These are phyloP conservation scores for Yamagishiella unicocca DNA, from an alignment of 139 green algal species.

Conservation along the genomic window DNA sequence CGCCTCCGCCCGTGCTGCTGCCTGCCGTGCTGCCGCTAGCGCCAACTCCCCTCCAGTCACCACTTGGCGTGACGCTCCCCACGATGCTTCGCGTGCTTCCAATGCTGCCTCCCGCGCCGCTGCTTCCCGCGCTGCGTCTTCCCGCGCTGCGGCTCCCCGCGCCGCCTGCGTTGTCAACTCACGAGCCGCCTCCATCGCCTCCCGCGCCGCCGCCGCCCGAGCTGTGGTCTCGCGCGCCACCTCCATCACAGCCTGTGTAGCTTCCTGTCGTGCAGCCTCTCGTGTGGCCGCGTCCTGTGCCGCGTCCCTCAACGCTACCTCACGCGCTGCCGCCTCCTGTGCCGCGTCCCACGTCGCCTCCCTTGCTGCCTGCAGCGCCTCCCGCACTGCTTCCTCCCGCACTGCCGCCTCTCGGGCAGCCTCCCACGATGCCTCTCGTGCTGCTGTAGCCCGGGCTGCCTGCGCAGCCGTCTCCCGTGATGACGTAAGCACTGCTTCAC, in stretches of 20 bases:
- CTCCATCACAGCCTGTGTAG: neutral
- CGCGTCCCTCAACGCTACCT: neutral
- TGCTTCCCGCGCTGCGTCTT: neutral
- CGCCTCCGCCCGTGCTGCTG: neutral
- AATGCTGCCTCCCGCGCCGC: neutral
- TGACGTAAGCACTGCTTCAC: neutral
- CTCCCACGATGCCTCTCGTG: neutral
- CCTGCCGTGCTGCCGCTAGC: neutral
- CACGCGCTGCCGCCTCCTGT: neutral
- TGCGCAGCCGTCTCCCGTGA: neutral
- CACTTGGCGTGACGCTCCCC: neutral
- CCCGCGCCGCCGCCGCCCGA: neutral
- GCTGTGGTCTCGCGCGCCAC: neutral
- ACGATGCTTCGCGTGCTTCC: neutral
- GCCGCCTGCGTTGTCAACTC: neutral
- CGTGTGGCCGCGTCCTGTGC: neutral
- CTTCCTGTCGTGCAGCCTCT: neutral
- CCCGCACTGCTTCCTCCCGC: neutral
- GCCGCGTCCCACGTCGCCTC: neutral
- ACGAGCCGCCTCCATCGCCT: neutral
- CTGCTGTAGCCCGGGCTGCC: neutral
- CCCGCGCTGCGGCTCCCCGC: neutral
- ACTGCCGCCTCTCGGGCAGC: neutral
- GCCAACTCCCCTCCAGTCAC: neutral
- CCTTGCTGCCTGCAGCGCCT: neutral